Evolutionary conservation across 768 basidiomycete genomes (phyloP), one percentile per base, ranked within the genome.

Genomic region (Pisolithus marmoratus): DNA sequence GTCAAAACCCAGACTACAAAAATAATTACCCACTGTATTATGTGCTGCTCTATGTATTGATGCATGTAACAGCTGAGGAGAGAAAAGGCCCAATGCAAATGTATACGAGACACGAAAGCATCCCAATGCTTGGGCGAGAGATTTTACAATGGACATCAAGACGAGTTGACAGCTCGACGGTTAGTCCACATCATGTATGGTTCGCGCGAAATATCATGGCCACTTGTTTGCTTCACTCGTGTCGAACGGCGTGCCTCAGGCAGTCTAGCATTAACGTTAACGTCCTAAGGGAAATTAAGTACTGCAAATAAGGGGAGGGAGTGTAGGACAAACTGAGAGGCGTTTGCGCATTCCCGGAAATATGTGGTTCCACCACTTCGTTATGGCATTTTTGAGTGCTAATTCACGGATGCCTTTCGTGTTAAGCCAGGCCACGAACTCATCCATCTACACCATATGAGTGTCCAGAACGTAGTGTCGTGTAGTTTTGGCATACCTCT

Each of bases 161-260:
- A 61, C 24, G 69, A 58, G 58, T 73, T 78, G 14, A 72, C 73
- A 43, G 88, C 87, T 64, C 83, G 78, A 59, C 86, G 85, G 63
- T 93, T 93, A 53, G 82, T 82, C 90, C 91, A 93, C 69, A 76
- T 72, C 89, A 93, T 90, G 64, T 93, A 93, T 22, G 89, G 84
- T 63, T 91, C 88, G 61, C 88, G 80, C 29, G 76, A 72, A 54
- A 89, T 73, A 62, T 89, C 85, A 49, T 81, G 73, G 37, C 77
- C 81, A 29, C 74, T 69, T 26, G 74, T 71, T 41, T 77, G 75
- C 61, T 85, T 85, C 5, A 79, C 80, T 41, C 89, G 83, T 20
- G 83, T 77, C 64, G 87, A 91, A 38, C 90, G 85, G 44, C 90
- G 80, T 5, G 87, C 87, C 68, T 90, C 89, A 3, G 88, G 85